phyloP scores from a whole-genome alignment of 306 rosid species.

The Bauhinia variegata region DNA sequence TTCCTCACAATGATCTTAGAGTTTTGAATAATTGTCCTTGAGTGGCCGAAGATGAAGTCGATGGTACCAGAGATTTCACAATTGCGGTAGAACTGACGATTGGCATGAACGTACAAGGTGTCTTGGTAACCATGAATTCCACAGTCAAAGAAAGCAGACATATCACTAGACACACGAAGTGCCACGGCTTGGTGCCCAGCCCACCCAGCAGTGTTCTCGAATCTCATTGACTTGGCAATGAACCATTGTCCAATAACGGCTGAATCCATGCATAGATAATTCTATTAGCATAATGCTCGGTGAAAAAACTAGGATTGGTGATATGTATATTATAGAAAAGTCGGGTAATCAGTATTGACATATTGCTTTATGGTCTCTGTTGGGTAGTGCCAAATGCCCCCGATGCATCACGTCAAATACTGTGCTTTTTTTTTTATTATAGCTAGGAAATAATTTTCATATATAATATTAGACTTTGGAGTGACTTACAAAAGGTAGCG shows the following conservation, averaged over 20 bases:
- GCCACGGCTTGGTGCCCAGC: conserved; percentile 74
- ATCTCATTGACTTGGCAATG: conserved; percentile 56
- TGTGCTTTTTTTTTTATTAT: too few species aligned
- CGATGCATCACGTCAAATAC: too few species aligned
- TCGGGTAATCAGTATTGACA: too few species aligned
- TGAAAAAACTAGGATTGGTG: too few species aligned
- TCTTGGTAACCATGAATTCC: conserved; percentile 66
- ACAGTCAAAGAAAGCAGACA: conserved; percentile 53
- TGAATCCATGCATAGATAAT: too few species aligned
- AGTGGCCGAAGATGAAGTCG: conserved; percentile 71
- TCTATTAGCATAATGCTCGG: too few species aligned
- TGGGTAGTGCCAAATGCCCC: too few species aligned
- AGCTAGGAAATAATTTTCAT: too few species aligned
- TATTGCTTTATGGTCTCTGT: too few species aligned
- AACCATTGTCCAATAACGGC: conserved; percentile 46
- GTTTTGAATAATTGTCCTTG: conserved; percentile 55
- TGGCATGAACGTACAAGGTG: conserved; percentile 54
- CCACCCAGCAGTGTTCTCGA: conserved; percentile 73
- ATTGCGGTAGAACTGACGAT: conserved; percentile 72
- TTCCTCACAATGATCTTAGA: conserved; percentile 52
- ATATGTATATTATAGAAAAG: too few species aligned
- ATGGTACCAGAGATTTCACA: conserved; percentile 71
- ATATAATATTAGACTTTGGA: too few species aligned
- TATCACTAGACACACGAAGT: conserved; percentile 53
- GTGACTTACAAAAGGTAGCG: conserved; percentile 56